Base-by-base conservation (phyloP, 1,284 basidiomycete genomes). In the Naganishia liquefaciens region DNA sequence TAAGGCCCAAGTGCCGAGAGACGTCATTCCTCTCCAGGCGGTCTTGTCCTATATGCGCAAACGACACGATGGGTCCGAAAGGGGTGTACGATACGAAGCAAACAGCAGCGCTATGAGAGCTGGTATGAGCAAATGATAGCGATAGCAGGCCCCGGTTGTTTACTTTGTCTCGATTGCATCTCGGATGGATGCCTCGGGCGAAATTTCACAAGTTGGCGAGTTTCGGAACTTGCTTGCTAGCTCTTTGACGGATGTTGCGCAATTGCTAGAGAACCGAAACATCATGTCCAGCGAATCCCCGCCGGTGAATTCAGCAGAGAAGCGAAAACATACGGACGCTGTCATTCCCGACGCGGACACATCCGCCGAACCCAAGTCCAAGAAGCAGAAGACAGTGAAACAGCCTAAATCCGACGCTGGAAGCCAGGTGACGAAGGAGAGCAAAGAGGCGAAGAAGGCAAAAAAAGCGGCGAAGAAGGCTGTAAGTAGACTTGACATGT, bases 301-400 rank as follows among this genome's bases (percentile, higher is more conserved):
- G 15, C 15, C 37, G 2, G 11, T 33, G 33, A 60, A 60, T 19
- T 40, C 46, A 2, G 46, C 57, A 5, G 47, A 46, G 11, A 60
- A 60, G 57, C 46, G 57, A 50, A 60, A 60, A 27, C 57, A 60
- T 37, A 33, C 46, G 57, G 57, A 60, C 25, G 37, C 11, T 33
- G 57, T 40, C 10, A 23, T 28, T 25, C 17, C 17, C 3, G 46
- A 50, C 21, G 46, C 46, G 25, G 40, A 37, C 2, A n/a, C 46
- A 7, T 50, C n/a, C 28, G 25, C 55, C 30, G 57, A 60, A 42
- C 46, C 57, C 13, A 60, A 50, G 46, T 33, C 15, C 25, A 60
- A 60, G 39, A 60, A 60, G 25, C 46, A 49, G 33, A 60, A 60
- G 28, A 50, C 39, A 10, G 47, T 37, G 21, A 60, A 60, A 37